Evolutionary conservation across 805 yeast genomes (phyloP).

Genomic region (Jamesozyma gamospora): DNA sequence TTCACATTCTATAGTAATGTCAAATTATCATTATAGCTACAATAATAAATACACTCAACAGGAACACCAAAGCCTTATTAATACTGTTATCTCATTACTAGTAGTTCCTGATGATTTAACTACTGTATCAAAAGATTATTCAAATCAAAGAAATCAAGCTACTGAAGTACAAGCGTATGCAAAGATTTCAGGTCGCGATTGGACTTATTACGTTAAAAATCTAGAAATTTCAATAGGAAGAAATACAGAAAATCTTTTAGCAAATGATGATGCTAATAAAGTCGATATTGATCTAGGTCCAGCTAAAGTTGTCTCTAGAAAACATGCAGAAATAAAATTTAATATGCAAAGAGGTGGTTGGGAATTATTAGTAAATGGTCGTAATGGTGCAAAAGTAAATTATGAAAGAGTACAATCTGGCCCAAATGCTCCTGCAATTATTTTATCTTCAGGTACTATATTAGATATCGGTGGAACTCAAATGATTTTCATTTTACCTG

Average conservation of each 20-base stretch:
- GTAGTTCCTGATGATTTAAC: constrained; percentile 66
- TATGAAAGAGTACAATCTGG: constrained; percentile 41
- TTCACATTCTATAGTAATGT: neutral
- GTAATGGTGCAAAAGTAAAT: constrained; percentile 91
- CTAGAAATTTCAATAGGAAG: constrained; percentile 78
- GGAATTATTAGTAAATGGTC: constrained; percentile 76
- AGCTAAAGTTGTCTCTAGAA: constrained; percentile 90
- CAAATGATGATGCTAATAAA: neutral
- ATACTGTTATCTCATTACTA: constrained; percentile 63
- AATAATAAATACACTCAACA: constrained; percentile 12
- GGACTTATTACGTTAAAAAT: constrained; percentile 90
- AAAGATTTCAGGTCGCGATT: constrained; percentile 80
- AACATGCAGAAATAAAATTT: constrained; percentile 77
- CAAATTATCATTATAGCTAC: constrained; percentile 1
- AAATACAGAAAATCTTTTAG: constrained; percentile 39
- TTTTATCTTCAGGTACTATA: constrained; percentile 77
- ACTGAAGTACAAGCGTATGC: constrained; percentile 95
- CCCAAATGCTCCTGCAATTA: constrained; percentile 37
- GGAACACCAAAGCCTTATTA: constrained; percentile 45
- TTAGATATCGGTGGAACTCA: constrained; percentile 95
- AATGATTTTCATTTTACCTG: constrained; percentile 97
- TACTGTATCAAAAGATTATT: constrained; percentile 58
- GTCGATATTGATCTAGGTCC: constrained; percentile 86
- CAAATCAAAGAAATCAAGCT: constrained; percentile 58
- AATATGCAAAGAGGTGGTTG: constrained; percentile 67